Percentiles rank a stretch among this genome's conserved stretches.
Evolutionary conservation across 257 asterid genomes (phyloP).

Genomic region (Solanum stenotomum): DNA sequence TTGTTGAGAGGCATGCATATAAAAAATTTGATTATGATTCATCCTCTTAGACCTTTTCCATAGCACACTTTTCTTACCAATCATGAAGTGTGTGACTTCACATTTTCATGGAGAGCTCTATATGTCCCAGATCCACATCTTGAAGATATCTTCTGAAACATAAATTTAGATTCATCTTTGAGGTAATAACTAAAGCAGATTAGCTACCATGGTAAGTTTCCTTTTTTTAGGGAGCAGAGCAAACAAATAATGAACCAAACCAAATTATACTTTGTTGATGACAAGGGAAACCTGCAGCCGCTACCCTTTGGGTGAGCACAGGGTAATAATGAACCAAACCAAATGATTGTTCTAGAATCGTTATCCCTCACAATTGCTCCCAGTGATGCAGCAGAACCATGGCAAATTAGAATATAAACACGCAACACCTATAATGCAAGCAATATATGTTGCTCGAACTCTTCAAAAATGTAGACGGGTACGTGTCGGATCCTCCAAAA

Average conservation of each 20-base stretch:
- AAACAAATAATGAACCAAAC: not conserved
- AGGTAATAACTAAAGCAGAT: not conserved
- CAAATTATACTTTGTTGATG: not conserved
- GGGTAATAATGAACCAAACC: not conserved
- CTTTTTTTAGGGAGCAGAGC: not conserved
- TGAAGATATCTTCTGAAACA: not conserved
- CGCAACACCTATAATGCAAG: not conserved
- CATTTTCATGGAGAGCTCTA: not conserved
- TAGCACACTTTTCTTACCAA: not conserved
- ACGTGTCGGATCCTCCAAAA: not conserved
- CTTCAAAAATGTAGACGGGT: not conserved
- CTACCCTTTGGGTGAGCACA: too few species aligned
- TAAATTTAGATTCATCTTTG: not conserved
- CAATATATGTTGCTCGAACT: not conserved
- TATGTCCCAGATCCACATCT: not conserved
- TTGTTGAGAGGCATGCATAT: not conserved
- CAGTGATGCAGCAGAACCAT: not conserved
- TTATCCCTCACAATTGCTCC: not conserved
- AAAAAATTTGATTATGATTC: not conserved
- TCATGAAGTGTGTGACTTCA: not conserved
- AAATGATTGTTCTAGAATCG: not conserved
- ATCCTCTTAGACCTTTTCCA: not conserved
- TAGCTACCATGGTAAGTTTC: not conserved
- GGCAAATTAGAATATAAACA: not conserved
- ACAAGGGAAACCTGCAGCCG: too few species aligned